phyloP scores from a whole-genome alignment of 805 yeast species.

The Clavispora santaluciae region DNA sequence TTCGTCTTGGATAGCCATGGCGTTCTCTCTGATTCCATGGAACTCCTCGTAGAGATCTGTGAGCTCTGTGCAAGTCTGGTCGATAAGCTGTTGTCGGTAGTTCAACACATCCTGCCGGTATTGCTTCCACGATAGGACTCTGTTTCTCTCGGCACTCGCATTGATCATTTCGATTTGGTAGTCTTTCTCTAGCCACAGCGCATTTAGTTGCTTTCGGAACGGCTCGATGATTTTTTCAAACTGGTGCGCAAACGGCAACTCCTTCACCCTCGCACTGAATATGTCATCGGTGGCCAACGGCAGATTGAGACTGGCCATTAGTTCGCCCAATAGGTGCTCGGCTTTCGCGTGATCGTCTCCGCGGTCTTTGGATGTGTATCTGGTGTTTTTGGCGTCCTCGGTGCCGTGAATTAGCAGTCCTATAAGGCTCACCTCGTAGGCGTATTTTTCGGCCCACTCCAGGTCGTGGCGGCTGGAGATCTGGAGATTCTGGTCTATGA shows the following conservation, averaged over 20 bases:
- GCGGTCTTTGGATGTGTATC: not conserved
- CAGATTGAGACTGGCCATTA: slow-evolving; percentile 27
- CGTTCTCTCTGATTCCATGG: slow-evolving; percentile 18
- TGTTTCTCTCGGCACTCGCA: slow-evolving; percentile 18
- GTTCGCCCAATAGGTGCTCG: slow-evolving; percentile 27
- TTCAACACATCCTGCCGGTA: slow-evolving; percentile 22
- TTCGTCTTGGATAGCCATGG: slow-evolving; percentile 6
- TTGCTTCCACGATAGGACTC: slow-evolving; percentile 32
- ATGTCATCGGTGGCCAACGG: slow-evolving; percentile 31
- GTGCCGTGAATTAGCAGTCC: slow-evolving; percentile 27
- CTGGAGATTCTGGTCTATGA: slow-evolving; percentile 22
- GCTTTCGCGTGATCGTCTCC: slow-evolving; percentile 20
- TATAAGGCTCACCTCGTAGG: slow-evolving; percentile 32
- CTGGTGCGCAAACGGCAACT: slow-evolving; percentile 20
- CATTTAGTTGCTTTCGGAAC: slow-evolving; percentile 19
- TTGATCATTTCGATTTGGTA: slow-evolving; percentile 26
- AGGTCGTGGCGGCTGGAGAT: slow-evolving; percentile 24
- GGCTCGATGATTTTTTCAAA: slow-evolving; percentile 20
- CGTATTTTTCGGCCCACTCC: slow-evolving; percentile 29
- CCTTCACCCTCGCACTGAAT: slow-evolving; percentile 13
- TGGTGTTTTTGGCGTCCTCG: slow-evolving; percentile 24
- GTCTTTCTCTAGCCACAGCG: slow-evolving; percentile 23
- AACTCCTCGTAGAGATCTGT: slow-evolving; percentile 26
- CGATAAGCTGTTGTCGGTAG: slow-evolving; percentile 22
- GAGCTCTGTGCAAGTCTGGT: slow-evolving; percentile 24